Conservation (phyloP, 176 grass and related monocot genomes). For the Zoysia pacifica region DNA sequence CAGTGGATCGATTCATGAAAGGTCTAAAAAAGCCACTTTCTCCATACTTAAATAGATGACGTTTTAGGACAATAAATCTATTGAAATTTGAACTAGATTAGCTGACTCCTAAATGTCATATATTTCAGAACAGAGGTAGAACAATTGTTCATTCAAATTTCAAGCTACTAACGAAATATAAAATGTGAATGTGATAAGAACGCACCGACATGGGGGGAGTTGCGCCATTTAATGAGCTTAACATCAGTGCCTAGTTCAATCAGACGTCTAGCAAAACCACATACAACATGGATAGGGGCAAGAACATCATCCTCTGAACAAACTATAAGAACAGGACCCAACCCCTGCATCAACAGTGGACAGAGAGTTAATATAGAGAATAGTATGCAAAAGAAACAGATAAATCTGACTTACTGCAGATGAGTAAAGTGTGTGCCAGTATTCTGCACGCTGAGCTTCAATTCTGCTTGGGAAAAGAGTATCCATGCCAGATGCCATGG, state of each 20-base stretch:
- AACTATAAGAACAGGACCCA: constrained; percentile 87
- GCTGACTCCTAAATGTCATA: too few species aligned
- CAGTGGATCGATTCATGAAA: constrained; percentile 8
- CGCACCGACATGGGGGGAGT: constrained; percentile 68
- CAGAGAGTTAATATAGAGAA: background rate
- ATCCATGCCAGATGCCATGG: constrained; percentile 75
- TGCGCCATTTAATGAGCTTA: constrained; percentile 77
- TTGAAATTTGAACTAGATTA: too few species aligned
- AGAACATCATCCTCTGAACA: constrained; percentile 91
- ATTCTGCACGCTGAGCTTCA: constrained; percentile 87
- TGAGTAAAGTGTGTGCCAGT: constrained; percentile 91
- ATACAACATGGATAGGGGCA: constrained; percentile 76
- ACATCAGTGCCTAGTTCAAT: constrained; percentile 73
- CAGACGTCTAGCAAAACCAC: constrained; percentile 65
- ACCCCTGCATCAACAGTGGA: constrained; percentile 55
- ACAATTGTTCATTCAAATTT: constrained; percentile 19
- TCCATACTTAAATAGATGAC: too few species aligned
- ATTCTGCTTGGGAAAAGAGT: constrained; percentile 90
- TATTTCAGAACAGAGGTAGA: background rate
- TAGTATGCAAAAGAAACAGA: constrained; percentile 12
- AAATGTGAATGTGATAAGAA: constrained; percentile 10
- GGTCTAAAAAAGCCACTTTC: background rate
- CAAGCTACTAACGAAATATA: constrained; percentile 14
- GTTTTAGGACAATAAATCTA: too few species aligned
- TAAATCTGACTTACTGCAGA: constrained; percentile 62